A percentile compares a stretch with the other conserved stretches of the same genome.
phyloP scores from a whole-genome alignment of 2,329 filamentous ascomycete species.

The Saccharata proteae region DNA sequence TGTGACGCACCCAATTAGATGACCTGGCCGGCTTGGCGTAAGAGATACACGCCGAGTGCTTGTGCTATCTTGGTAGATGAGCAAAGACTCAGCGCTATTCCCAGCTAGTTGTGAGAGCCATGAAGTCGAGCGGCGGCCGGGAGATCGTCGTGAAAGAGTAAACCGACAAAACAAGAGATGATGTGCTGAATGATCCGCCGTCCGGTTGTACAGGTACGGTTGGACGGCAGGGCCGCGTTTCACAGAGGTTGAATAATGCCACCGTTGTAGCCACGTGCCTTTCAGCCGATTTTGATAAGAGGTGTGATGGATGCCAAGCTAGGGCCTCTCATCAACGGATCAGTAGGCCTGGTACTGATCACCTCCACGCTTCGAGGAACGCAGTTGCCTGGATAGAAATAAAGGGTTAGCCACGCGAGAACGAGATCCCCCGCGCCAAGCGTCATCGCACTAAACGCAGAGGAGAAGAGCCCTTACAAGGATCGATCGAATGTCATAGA shows the following conservation, averaged over 20 bases:
- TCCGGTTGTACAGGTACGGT: constrained; percentile 18
- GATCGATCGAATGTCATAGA: constrained; percentile 54
- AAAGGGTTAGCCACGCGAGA: constrained; percentile 33
- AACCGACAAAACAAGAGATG: constrained; percentile 22
- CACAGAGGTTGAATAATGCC: constrained; percentile 26
- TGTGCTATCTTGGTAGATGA: too few relatives aligned
- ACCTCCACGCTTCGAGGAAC: constrained; percentile 38
- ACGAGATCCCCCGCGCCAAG: constrained; percentile 56
- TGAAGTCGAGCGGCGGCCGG: constrained; percentile 3
- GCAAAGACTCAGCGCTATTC: too few relatives aligned
- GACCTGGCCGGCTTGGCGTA: too few relatives aligned
- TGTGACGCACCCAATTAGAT: too few relatives aligned
- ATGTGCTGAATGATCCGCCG: constrained; percentile 24
- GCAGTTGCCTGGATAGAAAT: constrained; percentile 36
- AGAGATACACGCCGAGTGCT: too few relatives aligned
- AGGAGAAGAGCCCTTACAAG: constrained; percentile 83
- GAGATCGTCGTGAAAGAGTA: constrained; percentile 18
- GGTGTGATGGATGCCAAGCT: constrained; percentile 26
- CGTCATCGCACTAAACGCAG: constrained; percentile 71
- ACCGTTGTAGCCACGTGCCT: constrained; percentile 18
- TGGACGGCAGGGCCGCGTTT: constrained; percentile 34
- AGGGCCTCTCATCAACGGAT: constrained; percentile 15
- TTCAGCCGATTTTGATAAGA: constrained; percentile 17
- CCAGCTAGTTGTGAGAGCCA: too few relatives aligned
- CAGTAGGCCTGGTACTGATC: constrained; percentile 39